These are phyloP conservation scores for Nyctanthes arbortristis DNA, from an alignment of 257 asterid species.

Conservation along the genomic window DNA sequence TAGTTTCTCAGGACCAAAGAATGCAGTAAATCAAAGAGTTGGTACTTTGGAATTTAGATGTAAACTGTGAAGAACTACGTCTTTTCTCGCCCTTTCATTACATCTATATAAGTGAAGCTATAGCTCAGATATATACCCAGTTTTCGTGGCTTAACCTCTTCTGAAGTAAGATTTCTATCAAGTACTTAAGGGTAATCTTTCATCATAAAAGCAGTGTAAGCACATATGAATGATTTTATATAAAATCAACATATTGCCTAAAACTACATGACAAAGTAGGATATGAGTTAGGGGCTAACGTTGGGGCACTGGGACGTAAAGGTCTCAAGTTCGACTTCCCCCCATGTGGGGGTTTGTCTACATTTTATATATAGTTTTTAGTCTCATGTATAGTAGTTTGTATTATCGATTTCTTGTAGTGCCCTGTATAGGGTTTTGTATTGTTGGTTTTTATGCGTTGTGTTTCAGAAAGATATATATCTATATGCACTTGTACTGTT, in stretches of 20 bases:
- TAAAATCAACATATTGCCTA: neutral
- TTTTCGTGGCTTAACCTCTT: constrained; percentile 62
- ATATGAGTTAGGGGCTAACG: too few species aligned
- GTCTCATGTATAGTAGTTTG: too few species aligned
- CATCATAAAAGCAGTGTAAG: constrained; percentile 4
- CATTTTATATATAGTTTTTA: too few species aligned
- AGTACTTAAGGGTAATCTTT: constrained; percentile 46
- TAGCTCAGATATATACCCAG: constrained; percentile 76
- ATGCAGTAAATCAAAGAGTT: neutral
- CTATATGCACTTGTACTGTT: too few species aligned
- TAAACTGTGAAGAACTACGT: constrained; percentile 58
- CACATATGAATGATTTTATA: constrained; percentile 3
- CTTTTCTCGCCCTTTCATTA: constrained; percentile 93
- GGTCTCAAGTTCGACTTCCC: too few species aligned
- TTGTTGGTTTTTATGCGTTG: too few species aligned
- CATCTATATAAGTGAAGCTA: constrained; percentile 82
- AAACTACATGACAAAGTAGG: constrained; percentile 2
- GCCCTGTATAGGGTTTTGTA: too few species aligned
- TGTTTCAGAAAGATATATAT: too few species aligned
- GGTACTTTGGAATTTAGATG: neutral
- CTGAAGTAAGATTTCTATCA: constrained; percentile 63
- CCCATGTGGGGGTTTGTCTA: too few species aligned
- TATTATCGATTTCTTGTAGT: too few species aligned
- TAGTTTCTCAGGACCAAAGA: constrained; percentile 20
- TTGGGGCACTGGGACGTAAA: too few species aligned